phyloP scores from a whole-genome alignment of 768 basidiomycete species.

The Lentinula aciculospora region DNA sequence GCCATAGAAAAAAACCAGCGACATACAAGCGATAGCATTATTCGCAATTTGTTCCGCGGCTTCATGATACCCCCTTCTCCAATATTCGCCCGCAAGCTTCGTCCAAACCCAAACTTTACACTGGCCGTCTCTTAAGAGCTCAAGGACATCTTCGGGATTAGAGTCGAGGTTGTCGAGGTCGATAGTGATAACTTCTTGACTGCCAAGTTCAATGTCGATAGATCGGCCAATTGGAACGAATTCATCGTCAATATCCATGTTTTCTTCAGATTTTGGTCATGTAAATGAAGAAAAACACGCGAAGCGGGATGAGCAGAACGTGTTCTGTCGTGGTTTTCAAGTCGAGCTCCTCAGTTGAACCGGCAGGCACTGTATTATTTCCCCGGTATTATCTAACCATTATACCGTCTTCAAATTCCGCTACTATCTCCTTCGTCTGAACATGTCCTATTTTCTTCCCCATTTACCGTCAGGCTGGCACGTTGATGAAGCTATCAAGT shows the following conservation, averaged over 20 bases:
- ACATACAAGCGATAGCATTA: slow-evolving; percentile 62
- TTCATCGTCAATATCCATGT: slow-evolving; percentile 5
- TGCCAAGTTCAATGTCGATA: slow-evolving; percentile 74
- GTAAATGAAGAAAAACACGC: not conserved
- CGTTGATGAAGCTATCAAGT: slow-evolving; percentile 98
- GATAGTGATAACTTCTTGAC: slow-evolving; percentile 84
- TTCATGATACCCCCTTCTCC: slow-evolving; percentile 69
- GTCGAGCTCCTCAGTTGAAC: not conserved
- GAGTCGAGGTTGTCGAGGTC: slow-evolving; percentile 85
- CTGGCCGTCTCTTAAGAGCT: slow-evolving; percentile 65
- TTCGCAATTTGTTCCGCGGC: slow-evolving; percentile 74
- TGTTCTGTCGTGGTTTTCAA: not conserved
- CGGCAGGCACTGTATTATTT: not conserved
- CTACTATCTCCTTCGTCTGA: not conserved
- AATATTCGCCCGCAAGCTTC: slow-evolving; percentile 82
- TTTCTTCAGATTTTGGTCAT: not conserved
- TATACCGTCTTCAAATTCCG: not conserved
- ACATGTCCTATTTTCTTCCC: slow-evolving; percentile 87
- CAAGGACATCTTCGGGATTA: slow-evolving; percentile 68
- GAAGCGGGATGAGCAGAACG: not conserved
- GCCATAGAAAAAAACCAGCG: not conserved
- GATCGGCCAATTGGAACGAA: slow-evolving; percentile 26
- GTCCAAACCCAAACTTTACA: slow-evolving; percentile 77
- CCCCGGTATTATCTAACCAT: not conserved
- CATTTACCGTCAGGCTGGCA: slow-evolving; percentile 95